These are phyloP conservation scores for Dentipellis sp. DNA, from an alignment of 768 basidiomycete species.

Conservation along the genomic window DNA sequence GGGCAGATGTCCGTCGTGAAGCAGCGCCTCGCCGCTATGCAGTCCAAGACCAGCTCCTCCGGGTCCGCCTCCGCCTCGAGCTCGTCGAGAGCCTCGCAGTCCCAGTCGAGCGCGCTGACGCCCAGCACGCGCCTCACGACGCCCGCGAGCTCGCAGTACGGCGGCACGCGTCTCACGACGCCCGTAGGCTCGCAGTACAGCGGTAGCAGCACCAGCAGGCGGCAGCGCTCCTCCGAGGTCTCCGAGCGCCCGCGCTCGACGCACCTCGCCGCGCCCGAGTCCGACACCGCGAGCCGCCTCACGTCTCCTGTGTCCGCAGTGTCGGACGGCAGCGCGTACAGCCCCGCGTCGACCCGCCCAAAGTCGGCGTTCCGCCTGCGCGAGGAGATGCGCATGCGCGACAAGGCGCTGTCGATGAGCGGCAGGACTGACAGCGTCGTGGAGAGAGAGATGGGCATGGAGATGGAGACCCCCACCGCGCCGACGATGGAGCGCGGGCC, in stretches of 20 bases:
- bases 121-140: not conserved
- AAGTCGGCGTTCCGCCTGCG: constrained; percentile 15
- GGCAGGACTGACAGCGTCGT: not conserved
- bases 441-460: not conserved
- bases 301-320: constrained; percentile 8
- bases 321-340: not conserved
- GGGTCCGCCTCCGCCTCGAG: too few relatives aligned
- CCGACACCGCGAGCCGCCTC: not conserved
- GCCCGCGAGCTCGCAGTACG: not conserved
- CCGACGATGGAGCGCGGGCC: not conserved
- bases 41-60: constrained; percentile 17
- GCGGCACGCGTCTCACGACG: not conserved
- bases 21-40: constrained; percentile 55
- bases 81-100: not conserved
- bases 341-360: not conserved
- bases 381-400: constrained; percentile 11
- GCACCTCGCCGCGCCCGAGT: not conserved
- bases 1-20: constrained; percentile 55
- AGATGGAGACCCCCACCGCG: not conserved
- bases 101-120: not conserved
- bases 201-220: not conserved
- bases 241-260: not conserved
- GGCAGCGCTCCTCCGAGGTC: not conserved
- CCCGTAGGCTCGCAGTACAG: not conserved
- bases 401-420: not conserved